These are phyloP conservation scores for Ceratocystis variospora DNA, from an alignment of 2,329 filamentous ascomycete genomes.

Conservation along the genomic window DNA sequence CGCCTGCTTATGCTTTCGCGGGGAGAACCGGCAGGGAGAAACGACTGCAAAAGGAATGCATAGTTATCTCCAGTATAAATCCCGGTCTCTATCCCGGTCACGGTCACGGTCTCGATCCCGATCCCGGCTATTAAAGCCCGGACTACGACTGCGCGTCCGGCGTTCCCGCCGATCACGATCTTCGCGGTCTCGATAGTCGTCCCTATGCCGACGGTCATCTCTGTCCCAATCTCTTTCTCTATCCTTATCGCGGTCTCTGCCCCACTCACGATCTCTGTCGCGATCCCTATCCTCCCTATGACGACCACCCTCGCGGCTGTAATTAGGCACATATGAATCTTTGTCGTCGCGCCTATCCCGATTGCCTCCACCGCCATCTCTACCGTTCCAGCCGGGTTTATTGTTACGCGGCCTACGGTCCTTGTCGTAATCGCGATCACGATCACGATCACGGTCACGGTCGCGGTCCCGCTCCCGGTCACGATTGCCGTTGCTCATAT, in stretches of 20 bases:
- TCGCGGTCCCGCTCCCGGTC: not conserved
- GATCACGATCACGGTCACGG: not conserved
- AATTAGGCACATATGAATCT: conserved; percentile 15
- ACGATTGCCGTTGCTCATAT: not conserved
- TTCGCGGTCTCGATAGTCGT: conserved; percentile 26
- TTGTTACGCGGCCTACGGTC: conserved; percentile 6
- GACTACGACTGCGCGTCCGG: no score
- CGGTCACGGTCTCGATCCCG: conserved; percentile 25
- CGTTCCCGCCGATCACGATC: conserved; percentile 28
- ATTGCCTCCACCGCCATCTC: conserved; percentile 5
- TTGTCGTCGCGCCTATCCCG: conserved; percentile 12
- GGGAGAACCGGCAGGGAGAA: not conserved
- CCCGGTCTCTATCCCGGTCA: conserved; percentile 26
- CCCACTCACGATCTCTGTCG: conserved; percentile 22
- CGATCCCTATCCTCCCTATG: conserved; percentile 32
- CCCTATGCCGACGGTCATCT: conserved; percentile 38
- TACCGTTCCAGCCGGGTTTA: not conserved
- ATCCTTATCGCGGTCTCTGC: conserved; percentile 27
- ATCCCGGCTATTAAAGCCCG: no score
- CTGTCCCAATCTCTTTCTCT: conserved; percentile 27
- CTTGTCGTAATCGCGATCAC: conserved; percentile 3
- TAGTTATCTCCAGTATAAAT: conserved; percentile 25
- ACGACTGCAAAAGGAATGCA: not conserved
- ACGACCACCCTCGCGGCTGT: conserved; percentile 24
- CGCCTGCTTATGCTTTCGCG: not conserved